Base-by-base conservation (phyloP, 2,329 filamentous ascomycete species). In the Trichoderma guizhouense region DNA sequence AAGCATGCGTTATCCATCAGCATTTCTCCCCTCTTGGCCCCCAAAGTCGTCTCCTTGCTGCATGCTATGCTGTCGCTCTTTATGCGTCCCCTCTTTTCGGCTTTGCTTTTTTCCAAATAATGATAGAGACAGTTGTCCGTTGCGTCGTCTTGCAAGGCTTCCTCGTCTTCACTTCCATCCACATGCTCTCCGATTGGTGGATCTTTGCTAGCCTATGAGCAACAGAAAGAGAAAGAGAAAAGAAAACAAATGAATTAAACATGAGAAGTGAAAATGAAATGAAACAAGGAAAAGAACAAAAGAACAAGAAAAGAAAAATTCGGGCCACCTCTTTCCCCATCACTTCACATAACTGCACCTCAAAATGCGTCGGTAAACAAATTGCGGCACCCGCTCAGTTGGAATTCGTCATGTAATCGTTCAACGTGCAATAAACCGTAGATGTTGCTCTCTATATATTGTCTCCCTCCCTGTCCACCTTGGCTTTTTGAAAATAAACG, bases 371-470 rank as follows among this genome's bases (percentile, higher is more conserved):
- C 21, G 57, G 24, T 69, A 62, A 69, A 61, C 57, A 69, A 62
- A 18, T 43, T 28, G 51, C 34, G 34, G 47, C 34, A 43, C 39
- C 39, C 28, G 57, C 66, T 62, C 66, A 69, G 26, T 61, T 34
- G 36, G 66, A 32, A 69, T 36, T 69, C 66, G 57, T 69, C 66
- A 69, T 69, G 32, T 69, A 62, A 21, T 69, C 43, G 39, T 58
- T 69, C 66, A 69, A 61, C 21, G 66, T 62, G 66, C 66, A 69
- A 69, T 69, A 62, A 69, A 61, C 66, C 66, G 57, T 62, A 69
- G 66, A 69, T 69, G 66, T 61, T 69, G 57, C 57, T 62, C 28
- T 69, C 66, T 69, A 69, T 69, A 62, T 61, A 69, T 58, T 51
- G 57, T 28, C 28, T 21, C 43, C 28, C 36, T 28, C n/a, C 24